Conservation (phyloP, 2,329 filamentous ascomycete species). For the Venturia effusa region DNA sequence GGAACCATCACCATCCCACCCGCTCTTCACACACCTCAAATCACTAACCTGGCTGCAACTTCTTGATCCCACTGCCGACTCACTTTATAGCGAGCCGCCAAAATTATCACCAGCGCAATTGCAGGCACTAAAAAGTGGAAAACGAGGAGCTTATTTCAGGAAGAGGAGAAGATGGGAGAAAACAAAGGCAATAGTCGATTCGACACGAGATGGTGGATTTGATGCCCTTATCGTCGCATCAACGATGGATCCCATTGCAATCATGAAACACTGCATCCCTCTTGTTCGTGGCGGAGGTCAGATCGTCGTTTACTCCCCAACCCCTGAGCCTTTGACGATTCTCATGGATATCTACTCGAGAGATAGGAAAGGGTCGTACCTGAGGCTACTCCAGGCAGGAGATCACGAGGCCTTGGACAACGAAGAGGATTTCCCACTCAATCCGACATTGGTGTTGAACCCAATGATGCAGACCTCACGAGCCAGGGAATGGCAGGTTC, state of each 20-base stretch:
- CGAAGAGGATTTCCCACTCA: constrained; percentile 67
- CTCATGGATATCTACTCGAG: constrained; percentile 80
- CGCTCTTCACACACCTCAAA: constrained; percentile 71
- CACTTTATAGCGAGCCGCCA: constrained; percentile 60
- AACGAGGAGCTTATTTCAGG: constrained; percentile 74
- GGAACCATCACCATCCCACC: constrained; percentile 52
- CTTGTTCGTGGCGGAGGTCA: constrained; percentile 74
- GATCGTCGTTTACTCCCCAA: constrained; percentile 75
- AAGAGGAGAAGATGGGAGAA: constrained; percentile 78
- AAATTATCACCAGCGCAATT: constrained; percentile 42
- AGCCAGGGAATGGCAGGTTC: constrained; percentile 74
- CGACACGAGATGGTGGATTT: constrained; percentile 64
- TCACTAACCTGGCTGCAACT: constrained; percentile 88
- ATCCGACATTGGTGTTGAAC: constrained; percentile 73
- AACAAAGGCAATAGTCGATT: constrained; percentile 60
- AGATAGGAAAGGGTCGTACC: constrained; percentile 61
- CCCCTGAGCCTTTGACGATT: constrained; percentile 65
- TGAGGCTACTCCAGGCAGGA: constrained; percentile 20
- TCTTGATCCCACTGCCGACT: constrained; percentile 63
- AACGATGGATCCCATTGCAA: constrained; percentile 66
- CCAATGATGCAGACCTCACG: constrained; percentile 72
- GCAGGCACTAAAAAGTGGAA: constrained; percentile 64
- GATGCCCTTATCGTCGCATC: constrained; percentile 75
- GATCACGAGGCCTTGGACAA: constrained; percentile 25
- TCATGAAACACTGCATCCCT: constrained; percentile 66